phyloP scores from a whole-genome alignment of 306 rosid genomes.

The Comarum palustre region DNA sequence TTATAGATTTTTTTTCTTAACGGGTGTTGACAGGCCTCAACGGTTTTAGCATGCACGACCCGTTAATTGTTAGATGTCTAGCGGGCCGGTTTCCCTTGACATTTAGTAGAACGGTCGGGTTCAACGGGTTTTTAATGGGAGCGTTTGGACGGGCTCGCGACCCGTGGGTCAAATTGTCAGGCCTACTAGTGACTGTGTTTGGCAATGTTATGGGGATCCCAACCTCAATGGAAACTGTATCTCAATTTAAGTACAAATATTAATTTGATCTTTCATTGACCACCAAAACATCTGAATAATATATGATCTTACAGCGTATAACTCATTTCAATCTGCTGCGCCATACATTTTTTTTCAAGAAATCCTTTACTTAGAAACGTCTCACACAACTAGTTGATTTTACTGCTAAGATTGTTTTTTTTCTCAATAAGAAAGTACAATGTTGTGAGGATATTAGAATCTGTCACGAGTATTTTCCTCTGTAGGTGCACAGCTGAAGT shows the following conservation, averaged over 20 bases:
- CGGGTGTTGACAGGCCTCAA: too few species aligned
- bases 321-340: not conserved
- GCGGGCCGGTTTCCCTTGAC: too few species aligned
- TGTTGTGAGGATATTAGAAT: not conserved
- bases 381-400: not conserved
- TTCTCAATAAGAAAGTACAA: not conserved
- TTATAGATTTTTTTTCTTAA: too few species aligned
- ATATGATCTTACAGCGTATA: not conserved
- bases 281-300: not conserved
- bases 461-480: conserved; percentile 31
- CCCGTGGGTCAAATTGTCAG: too few species aligned
- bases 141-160: too few species aligned
- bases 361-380: not conserved
- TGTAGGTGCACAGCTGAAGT: conserved; percentile 48
- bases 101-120: too few species aligned
- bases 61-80: too few species aligned
- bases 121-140: too few species aligned
- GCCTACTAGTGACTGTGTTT: too few species aligned
- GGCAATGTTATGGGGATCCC: too few species aligned
- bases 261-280: not conserved
- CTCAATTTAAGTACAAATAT: not conserved
- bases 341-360: not conserved
- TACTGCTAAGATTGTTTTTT: not conserved
- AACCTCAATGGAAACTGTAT: not conserved
- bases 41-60: too few species aligned